These are phyloP conservation scores for Citrullus amarus DNA, from an alignment of 306 rosid genomes.

Conservation along the genomic window DNA sequence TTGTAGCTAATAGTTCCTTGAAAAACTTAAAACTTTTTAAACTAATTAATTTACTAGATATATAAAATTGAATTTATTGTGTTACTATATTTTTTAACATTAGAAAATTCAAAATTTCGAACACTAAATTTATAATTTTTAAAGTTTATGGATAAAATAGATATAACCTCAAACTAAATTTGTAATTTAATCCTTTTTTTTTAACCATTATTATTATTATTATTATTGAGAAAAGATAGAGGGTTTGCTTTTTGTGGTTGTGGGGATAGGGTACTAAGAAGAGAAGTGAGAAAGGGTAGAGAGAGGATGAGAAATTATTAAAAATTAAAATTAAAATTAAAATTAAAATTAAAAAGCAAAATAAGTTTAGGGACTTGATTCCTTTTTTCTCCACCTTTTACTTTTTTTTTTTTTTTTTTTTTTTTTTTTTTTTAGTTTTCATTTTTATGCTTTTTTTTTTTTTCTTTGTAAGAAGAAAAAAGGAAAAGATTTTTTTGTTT, in stretches of 20 bases:
- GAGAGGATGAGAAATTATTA: neutral
- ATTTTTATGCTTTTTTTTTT: neutral
- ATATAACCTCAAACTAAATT: too few relatives aligned
- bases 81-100: too few relatives aligned
- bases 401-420: neutral
- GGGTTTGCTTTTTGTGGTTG: slow-evolving; percentile 46
- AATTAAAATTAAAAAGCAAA: neutral
- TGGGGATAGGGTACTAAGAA: slow-evolving; percentile 27
- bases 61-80: too few relatives aligned
- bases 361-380: slow-evolving; percentile 19
- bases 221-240: slow-evolving; percentile 10
- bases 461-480: neutral
- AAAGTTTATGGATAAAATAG: too few relatives aligned
- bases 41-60: too few relatives aligned
- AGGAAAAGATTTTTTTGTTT: neutral
- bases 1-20: too few relatives aligned
- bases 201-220: too few relatives aligned
- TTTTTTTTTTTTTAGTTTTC: neutral
- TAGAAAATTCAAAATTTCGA: too few relatives aligned
- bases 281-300: slow-evolving; percentile 16
- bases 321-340: neutral
- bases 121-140: too few relatives aligned
- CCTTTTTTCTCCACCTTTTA: slow-evolving; percentile 18
- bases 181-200: too few relatives aligned
- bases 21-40: too few relatives aligned